phyloP scores from a whole-genome alignment of 345 rosid genomes.

The Sisymbrium altissimum region DNA sequence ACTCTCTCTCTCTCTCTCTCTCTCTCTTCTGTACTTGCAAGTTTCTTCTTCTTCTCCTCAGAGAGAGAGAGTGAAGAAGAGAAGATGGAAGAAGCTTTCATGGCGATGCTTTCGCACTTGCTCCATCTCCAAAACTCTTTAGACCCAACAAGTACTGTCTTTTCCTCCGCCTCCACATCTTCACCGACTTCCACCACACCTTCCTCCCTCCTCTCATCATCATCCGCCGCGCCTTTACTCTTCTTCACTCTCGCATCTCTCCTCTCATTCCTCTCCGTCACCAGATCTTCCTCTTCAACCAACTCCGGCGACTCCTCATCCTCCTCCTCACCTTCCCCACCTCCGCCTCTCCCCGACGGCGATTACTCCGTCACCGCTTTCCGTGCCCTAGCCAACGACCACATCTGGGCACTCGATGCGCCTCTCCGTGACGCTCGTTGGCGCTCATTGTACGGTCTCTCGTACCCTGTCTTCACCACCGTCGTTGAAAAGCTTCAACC shows the following conservation, averaged over 20 bases:
- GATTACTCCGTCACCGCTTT: conserved; percentile 79
- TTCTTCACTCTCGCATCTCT: conserved; percentile 58
- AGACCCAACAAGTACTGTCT: conserved; percentile 64
- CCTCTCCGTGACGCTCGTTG: conserved; percentile 90
- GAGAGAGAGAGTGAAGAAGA: neutral
- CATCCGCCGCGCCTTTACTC: conserved; percentile 56
- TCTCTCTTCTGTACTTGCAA: neutral
- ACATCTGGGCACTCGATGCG: conserved; percentile 76
- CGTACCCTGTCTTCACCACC: conserved; percentile 84
- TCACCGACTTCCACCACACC: conserved; percentile 40
- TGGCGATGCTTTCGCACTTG: conserved; percentile 84
- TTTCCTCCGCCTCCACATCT: conserved; percentile 52
- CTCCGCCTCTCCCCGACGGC: conserved; percentile 51
- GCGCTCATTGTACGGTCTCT: conserved; percentile 83
- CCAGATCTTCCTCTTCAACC: conserved; percentile 33
- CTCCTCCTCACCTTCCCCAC: conserved; percentile 36
- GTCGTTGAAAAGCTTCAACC: conserved; percentile 91
- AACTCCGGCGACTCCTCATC: conserved; percentile 25
- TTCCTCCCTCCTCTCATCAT: conserved; percentile 46
- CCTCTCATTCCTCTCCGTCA: conserved; percentile 51
- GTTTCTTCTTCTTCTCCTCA: conserved; percentile 1
- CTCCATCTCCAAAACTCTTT: conserved; percentile 87
- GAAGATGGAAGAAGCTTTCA: conserved; percentile 79
- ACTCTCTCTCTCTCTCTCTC: neutral
- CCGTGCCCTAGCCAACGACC: conserved; percentile 88